Evolutionary conservation across 1,284 basidiomycete genomes (phyloP).

Genomic region (Marasmius fiardii): DNA sequence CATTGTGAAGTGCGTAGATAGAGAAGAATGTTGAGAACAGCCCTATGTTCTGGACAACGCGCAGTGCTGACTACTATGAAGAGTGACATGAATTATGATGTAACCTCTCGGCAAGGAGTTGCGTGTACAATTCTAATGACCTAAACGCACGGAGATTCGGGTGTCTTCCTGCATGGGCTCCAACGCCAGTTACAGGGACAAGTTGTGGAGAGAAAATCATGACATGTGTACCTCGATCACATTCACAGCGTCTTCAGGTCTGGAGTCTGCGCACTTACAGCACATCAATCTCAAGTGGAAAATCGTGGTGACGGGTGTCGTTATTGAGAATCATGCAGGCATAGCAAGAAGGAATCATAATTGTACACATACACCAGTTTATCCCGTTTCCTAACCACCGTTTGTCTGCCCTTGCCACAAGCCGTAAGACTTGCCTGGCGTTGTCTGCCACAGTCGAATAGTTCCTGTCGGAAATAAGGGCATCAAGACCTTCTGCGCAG

Average conservation of each 20-base stretch:
- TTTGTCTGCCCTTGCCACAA: slow-evolving; percentile 80
- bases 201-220: too few species aligned
- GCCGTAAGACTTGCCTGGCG: slow-evolving; percentile 89
- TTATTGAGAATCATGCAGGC: background rate
- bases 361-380: slow-evolving; percentile 1
- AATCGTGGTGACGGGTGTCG: background rate
- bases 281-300: background rate
- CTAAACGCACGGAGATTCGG: too few species aligned
- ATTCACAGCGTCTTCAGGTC: too few species aligned
- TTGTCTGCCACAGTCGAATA: slow-evolving; percentile 95
- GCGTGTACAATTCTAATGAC: too few species aligned
- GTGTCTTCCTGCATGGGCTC: too few species aligned
- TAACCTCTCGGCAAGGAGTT: too few species aligned
- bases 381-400: slow-evolving; percentile 29
- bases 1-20: slow-evolving; percentile 16
- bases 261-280: too few species aligned
- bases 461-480: slow-evolving; percentile 53
- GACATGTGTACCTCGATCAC: too few species aligned
- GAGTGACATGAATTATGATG: too few species aligned
- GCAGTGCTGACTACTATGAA: too few species aligned
- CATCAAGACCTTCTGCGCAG: background rate
- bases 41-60: too few species aligned
- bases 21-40: background rate
- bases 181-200: too few species aligned
- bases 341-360: background rate